Conservation (phyloP, 2,329 filamentous ascomycete genomes). For the Mollisiaceae sp. region DNA sequence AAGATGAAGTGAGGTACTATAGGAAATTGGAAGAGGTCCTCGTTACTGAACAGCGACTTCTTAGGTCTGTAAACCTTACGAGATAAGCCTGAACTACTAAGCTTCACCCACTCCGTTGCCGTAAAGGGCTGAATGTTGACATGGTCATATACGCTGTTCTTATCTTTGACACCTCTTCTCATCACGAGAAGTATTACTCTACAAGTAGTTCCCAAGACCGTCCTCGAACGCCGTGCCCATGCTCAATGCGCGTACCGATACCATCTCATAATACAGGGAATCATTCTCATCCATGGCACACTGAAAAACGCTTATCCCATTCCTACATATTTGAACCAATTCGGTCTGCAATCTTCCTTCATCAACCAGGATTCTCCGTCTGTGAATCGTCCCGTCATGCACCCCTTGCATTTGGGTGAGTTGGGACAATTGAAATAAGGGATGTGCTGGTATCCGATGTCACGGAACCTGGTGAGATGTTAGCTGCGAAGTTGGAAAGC, state of each 20-base stretch:
- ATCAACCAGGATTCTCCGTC: constrained; percentile 86
- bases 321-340: constrained; percentile 96
- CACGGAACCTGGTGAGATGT: constrained; percentile 79
- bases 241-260: constrained; percentile 16
- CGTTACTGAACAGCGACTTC: too few species aligned
- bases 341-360: constrained; percentile 90
- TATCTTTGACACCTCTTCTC: neutral
- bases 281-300: neutral
- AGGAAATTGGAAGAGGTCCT: too few species aligned
- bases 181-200: constrained; percentile 7
- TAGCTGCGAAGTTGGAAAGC: neutral
- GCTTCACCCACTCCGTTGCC: neutral
- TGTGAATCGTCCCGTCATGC: constrained; percentile 84
- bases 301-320: constrained; percentile 61
- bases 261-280: constrained; percentile 18
- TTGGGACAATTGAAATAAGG: constrained; percentile 99
- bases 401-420: constrained; percentile 89
- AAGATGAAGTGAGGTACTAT: too few species aligned
- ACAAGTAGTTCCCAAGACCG: constrained; percentile 16
- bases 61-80: neutral
- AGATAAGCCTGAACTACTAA: neutral
- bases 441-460: constrained; percentile 98
- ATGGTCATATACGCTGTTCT: constrained; percentile 1
- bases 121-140: neutral
- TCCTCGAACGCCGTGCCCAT: constrained; percentile 30